A percentile compares a stretch with the other conserved stretches of the same genome.
phyloP scores from a whole-genome alignment of 1,284 basidiomycete genomes.

The Neotropicomus parvogracilis region DNA sequence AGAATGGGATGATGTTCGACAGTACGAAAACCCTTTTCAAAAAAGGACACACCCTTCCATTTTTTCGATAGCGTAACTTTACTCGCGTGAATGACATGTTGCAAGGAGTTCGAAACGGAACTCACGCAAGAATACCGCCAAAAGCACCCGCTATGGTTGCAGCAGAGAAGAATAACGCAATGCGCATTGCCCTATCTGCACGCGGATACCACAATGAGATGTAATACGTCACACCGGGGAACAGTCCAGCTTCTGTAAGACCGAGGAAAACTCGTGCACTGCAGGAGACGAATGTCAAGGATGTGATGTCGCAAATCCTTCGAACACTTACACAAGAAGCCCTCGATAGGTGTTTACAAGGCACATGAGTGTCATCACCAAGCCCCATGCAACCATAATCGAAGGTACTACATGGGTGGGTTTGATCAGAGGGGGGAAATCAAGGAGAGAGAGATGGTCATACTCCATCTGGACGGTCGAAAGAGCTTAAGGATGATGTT shows the following conservation, averaged over 20 bases:
- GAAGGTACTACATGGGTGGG: constrained; percentile 36
- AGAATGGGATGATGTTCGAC: not conserved
- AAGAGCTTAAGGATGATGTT: constrained; percentile 47
- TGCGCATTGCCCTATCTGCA: constrained; percentile 45
- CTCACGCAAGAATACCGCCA: constrained; percentile 36
- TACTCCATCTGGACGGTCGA: constrained; percentile 48
- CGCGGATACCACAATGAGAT: constrained; percentile 54
- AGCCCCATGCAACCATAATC: constrained; percentile 50
- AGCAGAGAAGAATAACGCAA: constrained; percentile 59
- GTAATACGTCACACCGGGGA: constrained; percentile 54
- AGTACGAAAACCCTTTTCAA: not conserved
- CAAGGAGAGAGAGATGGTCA: constrained; percentile 1
- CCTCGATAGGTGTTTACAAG: constrained; percentile 35
- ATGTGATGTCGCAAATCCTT: not conserved
- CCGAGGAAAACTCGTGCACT: constrained; percentile 52
- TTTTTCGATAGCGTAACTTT: constrained; percentile 33
- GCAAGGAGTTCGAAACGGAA: not conserved
- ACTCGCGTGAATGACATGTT: not conserved
- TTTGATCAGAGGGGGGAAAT: constrained; percentile 1
- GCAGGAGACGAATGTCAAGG: constrained; percentile 1
- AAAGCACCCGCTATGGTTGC: constrained; percentile 51
- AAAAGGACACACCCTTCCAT: constrained; percentile 35
- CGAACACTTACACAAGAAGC: constrained; percentile 25
- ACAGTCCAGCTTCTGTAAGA: constrained; percentile 52
- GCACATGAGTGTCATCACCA: constrained; percentile 41